Conservation (phyloP, 306 rosid species). For the Acacia acuminata region DNA sequence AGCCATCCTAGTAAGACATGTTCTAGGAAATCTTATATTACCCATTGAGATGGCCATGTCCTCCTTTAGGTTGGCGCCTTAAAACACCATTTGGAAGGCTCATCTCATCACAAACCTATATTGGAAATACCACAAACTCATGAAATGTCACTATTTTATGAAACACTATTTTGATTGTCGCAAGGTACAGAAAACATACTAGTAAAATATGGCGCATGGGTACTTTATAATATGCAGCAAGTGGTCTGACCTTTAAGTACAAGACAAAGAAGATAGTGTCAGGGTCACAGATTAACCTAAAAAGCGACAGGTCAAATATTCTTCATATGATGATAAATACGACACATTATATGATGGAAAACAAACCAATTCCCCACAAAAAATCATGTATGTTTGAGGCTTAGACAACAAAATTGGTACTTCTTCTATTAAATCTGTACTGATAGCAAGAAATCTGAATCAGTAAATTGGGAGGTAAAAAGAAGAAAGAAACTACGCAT, state of each 20-base stretch:
- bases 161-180: no score
- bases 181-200: no score
- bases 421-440: constrained; percentile 85
- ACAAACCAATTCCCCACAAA: constrained; percentile 86
- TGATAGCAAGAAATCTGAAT: no score
- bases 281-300: constrained; percentile 16
- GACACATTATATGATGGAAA: constrained; percentile 18
- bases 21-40: constrained; percentile 40
- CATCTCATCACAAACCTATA: constrained; percentile 97
- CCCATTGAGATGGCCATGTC: constrained; percentile 99
- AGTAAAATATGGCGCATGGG: no score
- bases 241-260: no score
- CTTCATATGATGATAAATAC: not conserved
- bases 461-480: no score
- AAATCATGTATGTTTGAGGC: constrained; percentile 93
- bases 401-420: constrained; percentile 91
- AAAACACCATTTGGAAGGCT: constrained; percentile 92
- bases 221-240: no score
- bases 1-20: not conserved
- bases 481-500: no score
- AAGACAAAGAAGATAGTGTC: no score
- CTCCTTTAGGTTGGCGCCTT: constrained; percentile 81
- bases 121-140: no score
- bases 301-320: not conserved
- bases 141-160: no score